Base-by-base conservation (phyloP, 2,329 filamentous ascomycete species). In the Diaporthe aspalathi region DNA sequence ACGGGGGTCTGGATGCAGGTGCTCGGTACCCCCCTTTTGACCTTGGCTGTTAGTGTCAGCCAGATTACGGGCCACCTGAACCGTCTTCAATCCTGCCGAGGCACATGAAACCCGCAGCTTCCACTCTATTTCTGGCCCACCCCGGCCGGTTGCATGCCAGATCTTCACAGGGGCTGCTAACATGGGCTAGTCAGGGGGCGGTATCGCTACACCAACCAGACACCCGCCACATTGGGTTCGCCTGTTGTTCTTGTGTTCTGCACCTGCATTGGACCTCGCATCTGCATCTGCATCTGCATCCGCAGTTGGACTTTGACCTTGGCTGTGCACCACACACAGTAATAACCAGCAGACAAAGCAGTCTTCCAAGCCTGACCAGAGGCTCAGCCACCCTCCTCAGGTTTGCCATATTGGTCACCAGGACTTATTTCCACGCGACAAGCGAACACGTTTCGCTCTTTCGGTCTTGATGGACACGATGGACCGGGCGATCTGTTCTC, bases 11-110 rank as follows among this genome's bases (percentile, higher is more conserved):
- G n/a, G n/a, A n/a, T 35, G 9, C 9, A 35, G 32, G 35, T 38
- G 12, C 9, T 2, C 11, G 11, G 8, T 56, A 68, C 53, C 50
- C 50, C 24, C 16, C 29, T 49, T 49, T 50, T 24, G n/a, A 27
- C n/a, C 17, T 20, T 14, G 16, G 45, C 29, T 65, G 60, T 65
- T 65, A 65, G 60, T 65, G 60, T 65, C 60, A 65, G 43, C n/a
- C 43, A 50, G 60, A 38, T 65, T 65, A 50, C 45, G 29, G 60
- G 60, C 60, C 45, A 27, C 45, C 20, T 50, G 45, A 32, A 38
- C 20, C 45, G 60, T 50, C 20, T 3, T 49, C 60, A 24, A 63
- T 63, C 60, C 60, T 63, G 57, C 57, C 40, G 57, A 63, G 57
- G 57, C 27, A 49, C 57, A 47, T 63, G 60, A 63, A 63, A 63